Base-by-base conservation (phyloP, 805 yeast species). In the Lipomyces anomalus region DNA sequence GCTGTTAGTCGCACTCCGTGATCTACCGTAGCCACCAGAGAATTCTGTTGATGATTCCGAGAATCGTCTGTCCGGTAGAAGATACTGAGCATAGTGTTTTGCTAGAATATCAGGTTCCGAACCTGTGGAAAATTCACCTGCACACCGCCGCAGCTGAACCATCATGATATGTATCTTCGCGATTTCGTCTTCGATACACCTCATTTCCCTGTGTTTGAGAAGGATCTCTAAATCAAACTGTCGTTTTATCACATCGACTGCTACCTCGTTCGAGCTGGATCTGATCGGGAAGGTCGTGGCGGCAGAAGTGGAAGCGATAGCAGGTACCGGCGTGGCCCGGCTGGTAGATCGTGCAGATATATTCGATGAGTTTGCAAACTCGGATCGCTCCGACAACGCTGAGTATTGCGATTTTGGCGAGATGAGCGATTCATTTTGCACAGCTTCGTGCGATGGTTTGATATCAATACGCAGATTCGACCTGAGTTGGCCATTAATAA, bases 171-270 rank as follows among this genome's bases (percentile, higher is more conserved):
- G 57, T 11, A 62, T 57, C 40, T 61, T 62, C 20, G 66, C 62
- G 33, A 64, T 64, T 42, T 62, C 64, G 46, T 64, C 63, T 41
- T 63, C 67, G 29, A 63, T 63, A 17, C 41, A 35, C 16, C 57
- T 48, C 22, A 63, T 58, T 47, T 63, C 67, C 13, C 67, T 53
- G 43, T 63, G 67, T 48, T 64, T 64, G 48, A 63, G 62, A 42
- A 63, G 53, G 30, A 63, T 63, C 55, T 63, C 67, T 48, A 64
- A 50, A 52, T 63, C 67, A 36, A 63, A 63, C 56, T 63, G 67
- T 22, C 47, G 46, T 30, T 49, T 47, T 22, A 50, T 50, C 39
- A 50, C 54, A 40, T 43, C 52, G 28, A 34, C 20, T 22, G 45
- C 45, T 4, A 41, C 43, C 2, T 39, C 45, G 30, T 26, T 26